Conservation (phyloP, 305 asterid genomes). For the Fraxinus greggii region DNA sequence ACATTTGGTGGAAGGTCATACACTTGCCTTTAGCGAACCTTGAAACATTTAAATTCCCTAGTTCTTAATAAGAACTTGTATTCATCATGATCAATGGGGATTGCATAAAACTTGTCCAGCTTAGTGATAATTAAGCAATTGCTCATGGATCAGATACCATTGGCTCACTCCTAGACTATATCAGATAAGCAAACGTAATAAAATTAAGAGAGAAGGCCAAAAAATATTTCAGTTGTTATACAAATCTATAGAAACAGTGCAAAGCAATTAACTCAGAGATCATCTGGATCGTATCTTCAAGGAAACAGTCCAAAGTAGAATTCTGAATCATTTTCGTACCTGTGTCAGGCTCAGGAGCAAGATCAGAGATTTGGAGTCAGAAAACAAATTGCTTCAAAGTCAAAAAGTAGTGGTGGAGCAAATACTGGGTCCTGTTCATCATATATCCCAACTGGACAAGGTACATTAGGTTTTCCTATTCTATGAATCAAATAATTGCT, state of each 20-base stretch:
- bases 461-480: slow-evolving; percentile 32
- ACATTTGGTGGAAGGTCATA: slow-evolving; percentile 5
- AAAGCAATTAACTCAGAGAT: slow-evolving; percentile 14
- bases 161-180: neutral
- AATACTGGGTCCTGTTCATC: slow-evolving; percentile 43
- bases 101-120: neutral
- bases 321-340: slow-evolving; percentile 23
- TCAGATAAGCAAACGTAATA: slow-evolving; percentile 3
- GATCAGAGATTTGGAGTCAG: slow-evolving; percentile 72
- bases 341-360: slow-evolving; percentile 60
- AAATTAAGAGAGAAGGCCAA: neutral
- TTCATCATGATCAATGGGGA: neutral
- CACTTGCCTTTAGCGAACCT: slow-evolving; percentile 1
- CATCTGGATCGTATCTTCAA: slow-evolving; percentile 20
- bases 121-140: neutral
- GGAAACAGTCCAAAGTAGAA: slow-evolving; percentile 18
- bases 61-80: neutral
- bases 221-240: slow-evolving; percentile 1
- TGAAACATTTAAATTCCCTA: neutral
- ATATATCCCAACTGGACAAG: slow-evolving; percentile 40
- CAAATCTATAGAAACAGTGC: neutral
- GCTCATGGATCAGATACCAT: neutral
- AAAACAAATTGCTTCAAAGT: slow-evolving; percentile 57
- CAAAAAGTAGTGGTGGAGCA: slow-evolving; percentile 56
- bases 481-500: slow-evolving; percentile 19